Evolutionary conservation across 305 asterid species (phyloP), one percentile per base, ranked within the genome.

Genomic region (Rubia peregrina): DNA sequence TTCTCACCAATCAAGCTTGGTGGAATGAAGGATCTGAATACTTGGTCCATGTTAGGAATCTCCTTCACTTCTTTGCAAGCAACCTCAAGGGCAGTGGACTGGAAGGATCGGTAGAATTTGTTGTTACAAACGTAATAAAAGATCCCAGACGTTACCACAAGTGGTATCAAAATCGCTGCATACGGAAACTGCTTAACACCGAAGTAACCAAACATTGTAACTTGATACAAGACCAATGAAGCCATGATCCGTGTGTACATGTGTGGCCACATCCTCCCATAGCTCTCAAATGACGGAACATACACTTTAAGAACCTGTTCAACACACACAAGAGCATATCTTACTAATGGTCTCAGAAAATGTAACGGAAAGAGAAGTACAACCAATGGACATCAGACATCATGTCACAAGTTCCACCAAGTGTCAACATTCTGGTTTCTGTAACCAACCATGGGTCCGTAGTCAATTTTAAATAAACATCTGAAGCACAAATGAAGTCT

Each of bases 211-310:
- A 89, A 2, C 98, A 93, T 93, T 19, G 96, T 89, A 24, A 79
- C 56, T 78, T 93, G 98, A 62, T 68, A 90, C 62, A 93, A 76
- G 72, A 85, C 61, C 88, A 93, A 57, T 24, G 92, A 61, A 0
- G 95, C 96, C 26, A 87, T 7, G 4, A 93, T 60, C 42, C 96
- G 92, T 9, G 76, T 79, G 86, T 73, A 84, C 56, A 93, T 83
- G 81, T 93, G 98, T 3, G 98, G 98, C 98, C 98, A 93, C 87
- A 85, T 85, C 74, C 81, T 85, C 11, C 98, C 98, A 6, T 88
- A 79, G 80, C 87, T 93, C 88, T 93, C 98, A 46, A 81, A 90
- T 16, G 79, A 38, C 53, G 98, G 98, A 65, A 89, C 91, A 14
- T 79, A 87, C 13, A 93, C 98, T 80, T 90, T 90, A 40, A 93